Conservation (phyloP, 495 filamentous ascomycete genomes). For the Podospora conica region DNA sequence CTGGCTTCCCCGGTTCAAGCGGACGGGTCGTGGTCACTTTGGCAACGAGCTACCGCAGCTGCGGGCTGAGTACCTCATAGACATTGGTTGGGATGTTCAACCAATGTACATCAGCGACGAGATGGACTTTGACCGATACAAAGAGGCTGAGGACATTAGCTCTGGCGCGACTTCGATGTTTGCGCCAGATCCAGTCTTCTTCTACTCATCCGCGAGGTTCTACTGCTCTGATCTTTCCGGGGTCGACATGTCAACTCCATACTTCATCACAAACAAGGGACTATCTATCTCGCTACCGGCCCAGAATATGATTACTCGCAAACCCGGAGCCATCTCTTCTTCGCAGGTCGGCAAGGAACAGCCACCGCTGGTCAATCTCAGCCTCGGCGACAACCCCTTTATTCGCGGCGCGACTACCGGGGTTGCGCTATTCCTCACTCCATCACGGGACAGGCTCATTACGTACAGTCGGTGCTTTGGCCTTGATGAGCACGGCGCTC, state of each 20-base stretch:
- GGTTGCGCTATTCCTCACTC: neutral
- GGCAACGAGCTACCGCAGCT: neutral
- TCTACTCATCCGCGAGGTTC: neutral
- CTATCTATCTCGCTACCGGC: neutral
- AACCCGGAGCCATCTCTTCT: neutral
- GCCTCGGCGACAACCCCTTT: neutral
- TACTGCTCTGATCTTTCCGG: neutral
- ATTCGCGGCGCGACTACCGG: too few relatives aligned
- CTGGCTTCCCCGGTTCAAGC: neutral
- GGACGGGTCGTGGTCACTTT: neutral
- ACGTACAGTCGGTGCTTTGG: neutral
- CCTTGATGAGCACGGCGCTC: neutral
- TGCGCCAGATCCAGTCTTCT: constrained; percentile 1
- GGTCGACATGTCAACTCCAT: neutral
- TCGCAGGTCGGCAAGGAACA: neutral
- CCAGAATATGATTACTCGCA: neutral
- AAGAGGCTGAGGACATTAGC: neutral
- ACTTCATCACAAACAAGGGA: constrained; percentile 2
- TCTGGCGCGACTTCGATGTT: neutral
- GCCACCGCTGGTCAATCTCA: neutral
- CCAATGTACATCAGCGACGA: neutral
- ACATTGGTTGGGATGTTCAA: neutral
- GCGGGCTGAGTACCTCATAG: neutral
- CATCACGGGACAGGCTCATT: neutral
- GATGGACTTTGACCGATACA: neutral